A percentile compares a stretch with the other conserved stretches of the same genome.
phyloP scores from a whole-genome alignment of 352 stramenopile species.

The Pythium pectinolyticum region DNA sequence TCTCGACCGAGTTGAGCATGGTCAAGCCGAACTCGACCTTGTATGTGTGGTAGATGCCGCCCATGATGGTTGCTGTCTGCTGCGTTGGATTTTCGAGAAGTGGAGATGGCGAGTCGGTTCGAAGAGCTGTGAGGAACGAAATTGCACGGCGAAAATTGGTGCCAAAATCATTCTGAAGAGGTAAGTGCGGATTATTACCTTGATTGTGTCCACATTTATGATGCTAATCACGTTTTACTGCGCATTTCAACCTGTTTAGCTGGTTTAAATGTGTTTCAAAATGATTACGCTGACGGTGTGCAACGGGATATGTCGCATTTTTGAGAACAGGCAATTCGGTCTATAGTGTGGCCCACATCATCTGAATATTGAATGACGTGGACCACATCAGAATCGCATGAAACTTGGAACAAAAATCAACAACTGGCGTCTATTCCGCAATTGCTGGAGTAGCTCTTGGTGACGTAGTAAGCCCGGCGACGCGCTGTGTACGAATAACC shows the following conservation, averaged over 20 bases:
- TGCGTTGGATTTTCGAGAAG: not conserved
- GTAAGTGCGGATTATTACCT: too few species aligned
- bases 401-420: slow-evolving; percentile 5
- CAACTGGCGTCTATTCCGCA: slow-evolving; percentile 1
- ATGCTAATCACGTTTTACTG: too few species aligned
- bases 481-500: slow-evolving; percentile 18
- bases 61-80: slow-evolving; percentile 34
- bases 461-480: not conserved
- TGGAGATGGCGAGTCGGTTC: not conserved
- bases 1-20: slow-evolving; percentile 81
- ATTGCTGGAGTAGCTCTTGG: not conserved
- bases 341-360: not conserved
- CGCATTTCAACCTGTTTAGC: too few species aligned
- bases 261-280: too few species aligned
- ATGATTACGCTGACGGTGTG: slow-evolving; percentile 1
- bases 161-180: too few species aligned
- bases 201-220: too few species aligned
- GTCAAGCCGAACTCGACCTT: slow-evolving; percentile 87
- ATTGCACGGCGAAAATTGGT: too few species aligned
- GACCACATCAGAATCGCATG: not conserved
- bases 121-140: too few species aligned
- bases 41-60: slow-evolving; percentile 82
- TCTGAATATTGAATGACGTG: not conserved
- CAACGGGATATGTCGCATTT: not conserved
- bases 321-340: too few species aligned